Evolutionary conservation across 1,139 yeast species (phyloP).

Genomic region (Magnusiomyces ingens): DNA sequence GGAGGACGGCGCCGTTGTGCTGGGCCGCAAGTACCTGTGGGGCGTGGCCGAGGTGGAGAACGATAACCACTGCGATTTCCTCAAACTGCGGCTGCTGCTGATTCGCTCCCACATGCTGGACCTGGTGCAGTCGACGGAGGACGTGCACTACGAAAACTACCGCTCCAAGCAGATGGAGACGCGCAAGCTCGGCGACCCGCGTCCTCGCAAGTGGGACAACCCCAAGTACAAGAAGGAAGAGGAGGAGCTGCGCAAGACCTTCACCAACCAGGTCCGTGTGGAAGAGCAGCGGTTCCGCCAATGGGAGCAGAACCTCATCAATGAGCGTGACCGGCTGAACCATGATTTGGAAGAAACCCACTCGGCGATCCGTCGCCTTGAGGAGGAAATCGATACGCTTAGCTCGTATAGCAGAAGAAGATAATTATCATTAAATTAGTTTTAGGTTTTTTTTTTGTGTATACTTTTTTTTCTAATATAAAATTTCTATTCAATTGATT

Average conservation of each 20-base stretch:
- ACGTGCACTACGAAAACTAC: slow-evolving; percentile 82
- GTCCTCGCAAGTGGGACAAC: slow-evolving; percentile 48
- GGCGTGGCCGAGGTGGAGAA: slow-evolving; percentile 96
- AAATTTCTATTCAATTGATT: too few relatives aligned
- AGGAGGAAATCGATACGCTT: slow-evolving; percentile 29
- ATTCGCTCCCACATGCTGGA: slow-evolving; percentile 93
- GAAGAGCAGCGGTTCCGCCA: slow-evolving; percentile 97
- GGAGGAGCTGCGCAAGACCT: slow-evolving; percentile 84
- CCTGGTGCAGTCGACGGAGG: slow-evolving; percentile 81
- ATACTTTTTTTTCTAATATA: too few relatives aligned
- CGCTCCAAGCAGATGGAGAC: slow-evolving; percentile 75
- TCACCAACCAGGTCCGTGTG: slow-evolving; percentile 96
- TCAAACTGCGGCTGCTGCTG: slow-evolving; percentile 78
- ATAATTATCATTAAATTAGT: background rate
- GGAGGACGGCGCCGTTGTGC: slow-evolving; percentile 60
- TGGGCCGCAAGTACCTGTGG: slow-evolving; percentile 96
- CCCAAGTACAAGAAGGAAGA: slow-evolving; percentile 96
- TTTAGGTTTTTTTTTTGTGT: too few relatives aligned
- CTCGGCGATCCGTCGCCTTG: slow-evolving; percentile 32
- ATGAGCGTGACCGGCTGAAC: slow-evolving; percentile 89
- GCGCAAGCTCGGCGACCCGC: slow-evolving; percentile 43
- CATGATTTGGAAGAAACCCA: slow-evolving; percentile 91
- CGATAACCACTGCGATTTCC: slow-evolving; percentile 91
- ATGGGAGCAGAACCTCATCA: slow-evolving; percentile 95
- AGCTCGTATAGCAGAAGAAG: slow-evolving; percentile 13